Evolutionary conservation across 768 basidiomycete genomes (phyloP).

Genomic region (Naganishia friedmannii): DNA sequence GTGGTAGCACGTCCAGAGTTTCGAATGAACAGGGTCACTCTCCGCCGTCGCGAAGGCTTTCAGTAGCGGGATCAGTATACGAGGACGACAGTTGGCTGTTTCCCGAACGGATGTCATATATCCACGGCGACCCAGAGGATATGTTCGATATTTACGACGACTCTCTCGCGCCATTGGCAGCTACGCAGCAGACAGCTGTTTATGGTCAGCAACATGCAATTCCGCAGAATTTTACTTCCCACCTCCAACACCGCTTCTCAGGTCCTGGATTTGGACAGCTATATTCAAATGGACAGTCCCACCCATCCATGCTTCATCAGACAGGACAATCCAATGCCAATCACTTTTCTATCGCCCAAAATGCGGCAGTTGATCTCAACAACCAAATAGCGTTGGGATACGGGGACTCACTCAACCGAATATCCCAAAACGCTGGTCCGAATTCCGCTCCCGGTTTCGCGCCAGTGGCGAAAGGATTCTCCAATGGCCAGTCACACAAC

Average conservation of each 20-base stretch:
- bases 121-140: conserved; percentile 15
- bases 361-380: neutral
- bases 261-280: conserved; percentile 12
- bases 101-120: conserved; percentile 22
- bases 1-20: neutral
- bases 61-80: conserved; percentile 4
- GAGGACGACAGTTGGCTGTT: conserved; percentile 23
- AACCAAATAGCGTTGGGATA: neutral
- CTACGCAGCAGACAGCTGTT: neutral
- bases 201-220: neutral
- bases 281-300: conserved; percentile 5
- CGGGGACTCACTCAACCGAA: neutral
- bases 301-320: conserved; percentile 4
- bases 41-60: conserved; percentile 4
- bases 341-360: neutral
- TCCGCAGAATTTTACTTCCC: conserved; percentile 5
- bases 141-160: conserved; percentile 25
- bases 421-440: neutral
- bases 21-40: conserved; percentile 4
- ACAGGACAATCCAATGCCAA: neutral
- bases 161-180: neutral
- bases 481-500: neutral
- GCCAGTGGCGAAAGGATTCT: neutral
- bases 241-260: conserved; percentile 11
- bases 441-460: neutral